Conservation (phyloP, 2,329 filamentous ascomycete genomes). For the Dactylellina cionopaga region DNA sequence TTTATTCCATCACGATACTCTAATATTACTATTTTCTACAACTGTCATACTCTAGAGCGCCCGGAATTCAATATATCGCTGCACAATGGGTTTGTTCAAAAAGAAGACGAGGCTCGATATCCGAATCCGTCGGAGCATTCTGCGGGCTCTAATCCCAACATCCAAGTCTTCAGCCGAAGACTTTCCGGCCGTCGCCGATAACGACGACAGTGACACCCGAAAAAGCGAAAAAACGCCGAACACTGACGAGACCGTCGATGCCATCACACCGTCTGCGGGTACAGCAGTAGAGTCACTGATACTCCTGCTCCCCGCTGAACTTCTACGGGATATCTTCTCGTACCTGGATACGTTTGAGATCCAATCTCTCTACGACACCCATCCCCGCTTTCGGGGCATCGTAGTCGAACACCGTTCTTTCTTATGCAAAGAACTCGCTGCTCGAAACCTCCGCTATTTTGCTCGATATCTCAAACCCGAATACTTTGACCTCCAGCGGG, state of each 20-base stretch:
- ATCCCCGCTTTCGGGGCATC: conserved; percentile 33
- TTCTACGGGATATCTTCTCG: conserved; percentile 40
- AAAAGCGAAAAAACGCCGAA: background rate
- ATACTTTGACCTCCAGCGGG: conserved; percentile 38
- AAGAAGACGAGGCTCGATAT: conserved; percentile 32
- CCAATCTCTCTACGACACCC: conserved; percentile 29
- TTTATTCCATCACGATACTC: background rate
- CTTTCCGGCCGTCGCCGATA: background rate
- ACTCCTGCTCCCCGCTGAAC: conserved; percentile 39
- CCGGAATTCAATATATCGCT: no score
- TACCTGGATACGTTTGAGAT: conserved; percentile 28
- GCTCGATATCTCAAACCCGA: conserved; percentile 32
- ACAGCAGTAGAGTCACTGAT: conserved; percentile 4
- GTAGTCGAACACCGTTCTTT: conserved; percentile 40
- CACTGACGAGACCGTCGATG: background rate
- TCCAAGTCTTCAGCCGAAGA: conserved; percentile 19
- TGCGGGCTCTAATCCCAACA: conserved; percentile 17
- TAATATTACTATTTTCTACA: no score
- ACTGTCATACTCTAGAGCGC: no score
- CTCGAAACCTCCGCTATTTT: conserved; percentile 36
- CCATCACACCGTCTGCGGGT: background rate
- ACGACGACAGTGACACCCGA: background rate
- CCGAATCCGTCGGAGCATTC: conserved; percentile 26
- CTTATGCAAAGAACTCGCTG: conserved; percentile 35
- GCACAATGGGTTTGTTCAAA: conserved; percentile 43